Evolutionary conservation across 768 basidiomycete species (phyloP), one percentile per base, ranked within the genome.

Genomic region (Boletus sp.): DNA sequence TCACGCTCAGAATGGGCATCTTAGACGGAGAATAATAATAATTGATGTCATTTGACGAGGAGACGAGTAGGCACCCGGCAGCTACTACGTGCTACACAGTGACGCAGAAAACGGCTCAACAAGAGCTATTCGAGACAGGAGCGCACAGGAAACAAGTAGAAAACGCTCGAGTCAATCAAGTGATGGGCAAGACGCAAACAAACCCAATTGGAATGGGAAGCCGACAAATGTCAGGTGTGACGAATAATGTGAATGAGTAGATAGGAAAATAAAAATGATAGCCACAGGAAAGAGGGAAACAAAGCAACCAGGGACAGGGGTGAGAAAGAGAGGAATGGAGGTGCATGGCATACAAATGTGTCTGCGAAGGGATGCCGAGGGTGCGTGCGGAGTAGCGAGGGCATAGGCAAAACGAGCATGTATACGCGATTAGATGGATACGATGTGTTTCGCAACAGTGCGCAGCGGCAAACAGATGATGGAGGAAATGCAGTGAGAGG

Each of bases 401-500:
- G 42, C 67, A 67, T 64, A 64, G 64, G 68, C 66, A 68, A 67
- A 73, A 71, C 70, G 54, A 64, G 63, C 72, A 72, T 73, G 66
- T 69, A 73, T 57, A 70, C 71, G 62, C 28, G 54, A 51, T 62
- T 67, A 70, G 60, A 67, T 67, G 68, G 48, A 67, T 71, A 71
- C 68, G 66, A 72, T 70, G 72, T 64, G 68, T 71, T 70, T 73
- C 62, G 68, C 69, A 69, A 57, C 63, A 72, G 62, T 62, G 66
- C 71, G 68, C 63, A 57, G 63, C 62, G 64, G 57, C 55, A 72
- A 60, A 64, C 58, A 61, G 48, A 67, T 66, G 56, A 37, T 58
- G 53, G 55, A 44, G 48, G 55, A 62, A 48, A 56, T 67, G 59
- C 56, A 60, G 55, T 35, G 57, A 58, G 64, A 57, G 58, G 67